phyloP scores from a whole-genome alignment of 202 grass and related monocot species.

The Setaria italica region DNA sequence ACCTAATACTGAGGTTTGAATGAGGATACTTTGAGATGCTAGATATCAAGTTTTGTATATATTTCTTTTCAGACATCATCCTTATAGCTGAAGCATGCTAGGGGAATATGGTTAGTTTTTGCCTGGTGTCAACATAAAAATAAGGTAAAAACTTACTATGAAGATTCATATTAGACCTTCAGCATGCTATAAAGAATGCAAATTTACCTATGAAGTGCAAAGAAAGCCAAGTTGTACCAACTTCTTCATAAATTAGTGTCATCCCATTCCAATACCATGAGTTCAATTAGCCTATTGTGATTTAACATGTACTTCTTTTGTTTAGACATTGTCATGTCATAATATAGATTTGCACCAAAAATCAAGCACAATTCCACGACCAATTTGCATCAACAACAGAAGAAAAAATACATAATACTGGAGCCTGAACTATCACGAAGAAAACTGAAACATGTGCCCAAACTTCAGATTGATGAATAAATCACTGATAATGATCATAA shows the following conservation, averaged over 20 bases:
- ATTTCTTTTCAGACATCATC: background rate
- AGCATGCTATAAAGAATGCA: background rate
- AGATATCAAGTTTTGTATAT: background rate
- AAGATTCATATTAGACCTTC: conserved; percentile 1
- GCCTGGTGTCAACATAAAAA: background rate
- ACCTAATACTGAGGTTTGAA: background rate
- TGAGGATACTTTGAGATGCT: background rate
- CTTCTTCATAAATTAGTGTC: background rate
- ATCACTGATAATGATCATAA: background rate
- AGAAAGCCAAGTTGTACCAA: background rate
- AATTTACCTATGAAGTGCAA: background rate
- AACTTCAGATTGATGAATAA: conserved; percentile 17
- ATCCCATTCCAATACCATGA: background rate
- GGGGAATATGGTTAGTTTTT: background rate
- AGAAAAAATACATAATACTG: background rate
- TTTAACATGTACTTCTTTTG: background rate
- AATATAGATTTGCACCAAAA: conserved; percentile 28
- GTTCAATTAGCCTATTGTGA: background rate
- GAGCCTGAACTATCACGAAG: background rate
- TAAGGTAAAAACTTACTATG: background rate
- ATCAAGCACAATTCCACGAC: background rate
- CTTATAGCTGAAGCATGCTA: conserved; percentile 16
- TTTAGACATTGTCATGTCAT: conserved; percentile 9
- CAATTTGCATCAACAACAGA: background rate
- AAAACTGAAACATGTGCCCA: background rate